Percentiles rank a stretch among this genome's conserved stretches.
These are phyloP conservation scores for Brachypodium distachyon DNA, from an alignment of 202 grass and related monocot species.

Conservation along the genomic window DNA sequence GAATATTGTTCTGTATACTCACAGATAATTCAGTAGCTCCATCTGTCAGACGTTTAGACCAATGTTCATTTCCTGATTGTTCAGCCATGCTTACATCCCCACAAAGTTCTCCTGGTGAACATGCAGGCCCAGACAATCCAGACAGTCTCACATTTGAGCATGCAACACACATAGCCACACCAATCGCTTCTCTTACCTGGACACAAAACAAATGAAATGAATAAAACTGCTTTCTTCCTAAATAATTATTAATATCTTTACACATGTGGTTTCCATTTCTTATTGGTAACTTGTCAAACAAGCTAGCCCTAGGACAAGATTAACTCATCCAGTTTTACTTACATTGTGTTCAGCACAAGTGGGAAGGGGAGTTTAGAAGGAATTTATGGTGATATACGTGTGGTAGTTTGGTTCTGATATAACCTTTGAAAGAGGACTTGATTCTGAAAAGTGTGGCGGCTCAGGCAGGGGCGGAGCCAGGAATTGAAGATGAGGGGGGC, in stretches of 20 bases:
- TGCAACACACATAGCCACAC: conserved; percentile 68
- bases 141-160: conserved; percentile 77
- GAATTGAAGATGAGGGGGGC: too few relatives aligned
- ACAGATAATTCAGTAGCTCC: conserved; percentile 63
- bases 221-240: neutral
- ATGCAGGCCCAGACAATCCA: conserved; percentile 13
- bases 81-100: conserved; percentile 46
- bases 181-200: conserved; percentile 97
- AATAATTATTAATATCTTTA: neutral
- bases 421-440: neutral
- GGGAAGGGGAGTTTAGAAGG: neutral
- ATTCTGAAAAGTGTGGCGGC: neutral
- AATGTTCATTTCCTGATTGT: conserved; percentile 49
- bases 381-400: neutral
- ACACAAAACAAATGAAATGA: neutral
- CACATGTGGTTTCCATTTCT: neutral
- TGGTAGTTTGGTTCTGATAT: neutral
- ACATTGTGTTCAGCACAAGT: neutral
- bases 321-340: neutral
- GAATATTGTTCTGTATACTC: conserved; percentile 67
- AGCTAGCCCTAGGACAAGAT: neutral
- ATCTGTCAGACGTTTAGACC: conserved; percentile 59
- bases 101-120: conserved; percentile 17
- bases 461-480: too few relatives aligned
- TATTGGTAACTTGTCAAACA: neutral